Percentiles rank a stretch among this genome's conserved stretches.
Evolutionary conservation across 2,329 filamentous ascomycete genomes (phyloP).

Genomic region (Cyanodermella asteris): DNA sequence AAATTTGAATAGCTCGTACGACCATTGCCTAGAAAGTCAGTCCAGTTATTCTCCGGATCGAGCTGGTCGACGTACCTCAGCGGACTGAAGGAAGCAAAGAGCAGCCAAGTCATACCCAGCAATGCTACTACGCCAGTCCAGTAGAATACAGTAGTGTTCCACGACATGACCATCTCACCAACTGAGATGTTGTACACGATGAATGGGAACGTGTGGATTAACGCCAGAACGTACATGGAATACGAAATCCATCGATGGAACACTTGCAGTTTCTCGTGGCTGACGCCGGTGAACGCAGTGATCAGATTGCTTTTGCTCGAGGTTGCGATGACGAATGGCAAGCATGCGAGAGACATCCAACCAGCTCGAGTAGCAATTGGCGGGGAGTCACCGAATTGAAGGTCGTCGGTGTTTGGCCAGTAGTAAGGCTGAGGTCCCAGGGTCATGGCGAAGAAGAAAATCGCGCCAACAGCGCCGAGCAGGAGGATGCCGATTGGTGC

Average conservation of each 20-base stretch:
- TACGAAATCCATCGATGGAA: constrained; percentile 9
- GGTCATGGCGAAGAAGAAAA: constrained; percentile 26
- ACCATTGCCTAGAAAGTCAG: too few relatives aligned
- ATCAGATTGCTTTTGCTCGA: constrained; percentile 14
- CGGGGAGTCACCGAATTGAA: constrained; percentile 20
- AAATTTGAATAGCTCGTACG: too few relatives aligned
- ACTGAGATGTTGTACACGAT: constrained; percentile 4
- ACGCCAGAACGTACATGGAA: constrained; percentile 8
- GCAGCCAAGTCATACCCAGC: constrained; percentile 8
- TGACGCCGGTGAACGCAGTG: constrained; percentile 12
- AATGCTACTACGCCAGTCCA: constrained; percentile 7
- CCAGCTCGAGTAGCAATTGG: constrained; percentile 9
- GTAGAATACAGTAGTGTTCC: constrained; percentile 7
- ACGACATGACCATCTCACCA: constrained; percentile 12
- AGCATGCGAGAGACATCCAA: constrained; percentile 11
- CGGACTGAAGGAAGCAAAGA: constrained; percentile 11
- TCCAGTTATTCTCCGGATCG: too few relatives aligned
- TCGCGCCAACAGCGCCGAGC: constrained; percentile 18
- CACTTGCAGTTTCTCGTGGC: constrained; percentile 13
- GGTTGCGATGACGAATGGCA: constrained; percentile 11
- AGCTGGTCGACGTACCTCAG: too few relatives aligned
- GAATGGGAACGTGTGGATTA: constrained; percentile 11
- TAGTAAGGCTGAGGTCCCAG: constrained; percentile 32
- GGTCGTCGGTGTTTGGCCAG: constrained; percentile 24
- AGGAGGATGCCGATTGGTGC: constrained; percentile 24